Percentiles rank a stretch among this genome's conserved stretches.
Evolutionary conservation across 768 basidiomycete genomes (phyloP).

Genomic region (Tylopilus rubrobrunneus): DNA sequence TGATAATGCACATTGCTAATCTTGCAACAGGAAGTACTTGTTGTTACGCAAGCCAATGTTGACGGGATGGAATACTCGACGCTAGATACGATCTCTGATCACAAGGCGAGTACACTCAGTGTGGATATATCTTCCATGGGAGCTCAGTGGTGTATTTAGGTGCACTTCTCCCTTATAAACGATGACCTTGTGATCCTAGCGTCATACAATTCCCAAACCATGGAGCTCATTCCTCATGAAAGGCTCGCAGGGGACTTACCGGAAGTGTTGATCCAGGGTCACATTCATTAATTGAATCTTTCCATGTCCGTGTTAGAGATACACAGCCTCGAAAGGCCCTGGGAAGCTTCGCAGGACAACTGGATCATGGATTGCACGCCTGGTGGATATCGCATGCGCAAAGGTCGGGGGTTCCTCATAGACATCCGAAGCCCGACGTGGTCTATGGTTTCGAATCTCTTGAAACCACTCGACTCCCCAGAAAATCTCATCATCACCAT

Average conservation of each 20-base stretch:
- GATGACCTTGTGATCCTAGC: conserved; percentile 22
- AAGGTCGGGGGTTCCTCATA: conserved; percentile 14
- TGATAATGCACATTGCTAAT: neutral
- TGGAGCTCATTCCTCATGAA: conserved; percentile 25
- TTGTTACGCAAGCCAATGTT: conserved; percentile 18
- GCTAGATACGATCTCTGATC: conserved; percentile 10
- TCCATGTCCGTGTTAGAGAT: conserved; percentile 23
- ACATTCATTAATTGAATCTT: conserved; percentile 31
- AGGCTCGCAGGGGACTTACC: conserved; percentile 27
- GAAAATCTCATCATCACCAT: conserved; percentile 22
- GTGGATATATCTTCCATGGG: neutral
- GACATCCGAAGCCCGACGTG: conserved; percentile 27
- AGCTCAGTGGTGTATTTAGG: conserved; percentile 5
- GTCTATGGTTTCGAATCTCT: conserved; percentile 22
- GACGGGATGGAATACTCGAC: conserved; percentile 24
- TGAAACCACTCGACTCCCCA: conserved; percentile 24
- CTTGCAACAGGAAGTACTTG: conserved; percentile 2
- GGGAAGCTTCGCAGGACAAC: conserved; percentile 16
- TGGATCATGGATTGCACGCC: neutral
- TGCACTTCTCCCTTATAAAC: conserved; percentile 21
- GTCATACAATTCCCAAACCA: neutral
- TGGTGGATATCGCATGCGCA: conserved; percentile 5
- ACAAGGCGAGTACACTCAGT: conserved; percentile 13
- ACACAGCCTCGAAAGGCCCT: conserved; percentile 21
- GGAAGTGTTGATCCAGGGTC: conserved; percentile 15